These are phyloP conservation scores for Monilinia fructigena DNA, from an alignment of 2,329 filamentous ascomycete species.

Conservation along the genomic window DNA sequence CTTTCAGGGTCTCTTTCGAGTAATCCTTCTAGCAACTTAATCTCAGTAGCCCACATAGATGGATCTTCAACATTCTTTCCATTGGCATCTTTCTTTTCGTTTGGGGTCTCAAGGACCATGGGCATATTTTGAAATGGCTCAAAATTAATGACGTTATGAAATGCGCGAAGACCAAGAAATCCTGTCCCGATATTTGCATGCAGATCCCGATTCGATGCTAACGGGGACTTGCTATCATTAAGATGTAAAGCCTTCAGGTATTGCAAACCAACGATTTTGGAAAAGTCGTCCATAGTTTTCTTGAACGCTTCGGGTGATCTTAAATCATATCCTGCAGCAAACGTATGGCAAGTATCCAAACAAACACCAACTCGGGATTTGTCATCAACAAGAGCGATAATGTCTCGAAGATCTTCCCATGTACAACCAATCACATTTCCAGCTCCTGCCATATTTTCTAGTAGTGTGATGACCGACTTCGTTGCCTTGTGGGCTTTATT, in stretches of 20 bases:
- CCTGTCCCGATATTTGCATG: slow-evolving; percentile 97
- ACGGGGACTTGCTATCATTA: slow-evolving; percentile 93
- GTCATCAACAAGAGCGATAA: slow-evolving; percentile 76
- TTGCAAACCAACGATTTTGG: slow-evolving; percentile 69
- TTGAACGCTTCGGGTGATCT: slow-evolving; percentile 71
- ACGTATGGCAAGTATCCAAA: slow-evolving; percentile 94
- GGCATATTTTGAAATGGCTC: slow-evolving; percentile 72
- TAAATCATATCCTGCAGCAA: slow-evolving; percentile 90
- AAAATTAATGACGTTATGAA: slow-evolving; percentile 89
- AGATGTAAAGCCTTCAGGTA: slow-evolving; percentile 87
- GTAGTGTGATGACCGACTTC: slow-evolving; percentile 71
- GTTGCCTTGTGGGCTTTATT: slow-evolving; percentile 80
- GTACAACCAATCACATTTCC: slow-evolving; percentile 84
- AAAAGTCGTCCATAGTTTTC: slow-evolving; percentile 72
- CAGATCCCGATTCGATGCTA: slow-evolving; percentile 77
- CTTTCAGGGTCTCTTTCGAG: slow-evolving; percentile 78
- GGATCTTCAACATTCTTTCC: slow-evolving; percentile 74
- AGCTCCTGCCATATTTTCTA: slow-evolving; percentile 93
- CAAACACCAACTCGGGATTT: slow-evolving; percentile 88
- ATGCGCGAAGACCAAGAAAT: slow-evolving; percentile 84
- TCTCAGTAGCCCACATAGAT: slow-evolving; percentile 85
- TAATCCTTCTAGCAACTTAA: slow-evolving; percentile 87
- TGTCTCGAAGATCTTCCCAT: slow-evolving; percentile 82
- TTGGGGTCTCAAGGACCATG: slow-evolving; percentile 95
- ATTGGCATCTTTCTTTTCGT: slow-evolving; percentile 65